Conservation (phyloP, 371 early-diverging fungal species). For the Mucor racemosus region DNA sequence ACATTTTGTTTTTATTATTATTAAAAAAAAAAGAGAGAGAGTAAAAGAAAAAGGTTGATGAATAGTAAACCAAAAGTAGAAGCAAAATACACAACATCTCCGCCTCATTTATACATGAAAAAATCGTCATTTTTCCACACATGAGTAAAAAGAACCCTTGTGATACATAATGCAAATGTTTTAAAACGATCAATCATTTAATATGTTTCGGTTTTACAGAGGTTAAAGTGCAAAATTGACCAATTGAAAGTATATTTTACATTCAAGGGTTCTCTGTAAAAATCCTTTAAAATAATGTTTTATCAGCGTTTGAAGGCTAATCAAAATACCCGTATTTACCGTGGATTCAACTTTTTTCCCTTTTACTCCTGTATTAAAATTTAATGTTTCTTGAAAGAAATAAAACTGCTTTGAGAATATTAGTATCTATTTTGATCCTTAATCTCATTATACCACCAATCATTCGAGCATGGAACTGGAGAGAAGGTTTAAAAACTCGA, state of each 20-base stretch:
- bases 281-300: no score
- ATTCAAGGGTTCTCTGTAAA: neutral
- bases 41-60: constrained; percentile 2
- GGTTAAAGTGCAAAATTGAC: neutral
- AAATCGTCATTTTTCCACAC: constrained; percentile 1
- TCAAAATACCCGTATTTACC: neutral
- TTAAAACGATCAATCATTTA: neutral
- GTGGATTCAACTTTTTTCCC: neutral
- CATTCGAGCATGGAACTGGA: constrained; percentile 24
- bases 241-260: neutral
- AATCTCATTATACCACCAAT: constrained; percentile 15
- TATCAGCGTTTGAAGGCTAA: neutral
- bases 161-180: neutral
- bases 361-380: neutral
- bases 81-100: neutral
- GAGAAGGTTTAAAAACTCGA: constrained; percentile 15
- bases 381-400: constrained; percentile 1
- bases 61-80: neutral
- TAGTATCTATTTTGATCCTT: neutral
- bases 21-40: constrained; percentile 12
- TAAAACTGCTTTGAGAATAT: neutral
- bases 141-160: constrained; percentile 1
- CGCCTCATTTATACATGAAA: neutral
- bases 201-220: constrained; percentile 4
- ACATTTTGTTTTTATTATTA: constrained; percentile 2